A percentile compares a stretch with the other conserved stretches of the same genome.
Conservation (phyloP, 805 yeast species). For the Starmera amethionina region DNA sequence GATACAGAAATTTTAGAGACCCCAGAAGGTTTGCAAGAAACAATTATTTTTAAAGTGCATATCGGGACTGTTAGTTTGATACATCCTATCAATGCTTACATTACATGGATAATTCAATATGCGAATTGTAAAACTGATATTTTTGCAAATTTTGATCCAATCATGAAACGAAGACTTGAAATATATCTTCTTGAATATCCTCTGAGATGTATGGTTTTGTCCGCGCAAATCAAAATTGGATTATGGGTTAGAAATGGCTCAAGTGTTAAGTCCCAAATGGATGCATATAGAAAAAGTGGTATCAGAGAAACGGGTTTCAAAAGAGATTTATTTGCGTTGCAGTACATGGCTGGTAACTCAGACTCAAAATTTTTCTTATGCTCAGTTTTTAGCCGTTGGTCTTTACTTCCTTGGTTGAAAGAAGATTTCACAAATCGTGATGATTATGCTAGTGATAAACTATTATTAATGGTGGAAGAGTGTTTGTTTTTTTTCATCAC, state of each 20-base stretch:
- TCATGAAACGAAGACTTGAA: conserved; percentile 7
- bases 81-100: conserved; percentile 70
- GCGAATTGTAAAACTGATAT: conserved; percentile 15
- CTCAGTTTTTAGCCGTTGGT: conserved; percentile 64
- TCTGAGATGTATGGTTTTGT: conserved; percentile 60
- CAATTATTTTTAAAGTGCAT: conserved; percentile 33
- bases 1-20: conserved; percentile 10
- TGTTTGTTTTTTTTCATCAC: conserved; percentile 59
- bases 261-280: conserved; percentile 68
- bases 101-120: conserved; percentile 62
- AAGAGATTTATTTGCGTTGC: conserved; percentile 69
- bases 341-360: conserved; percentile 44
- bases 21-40: conserved; percentile 13
- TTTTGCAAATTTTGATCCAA: conserved; percentile 4
- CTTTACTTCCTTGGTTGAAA: conserved; percentile 42
- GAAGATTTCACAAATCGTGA: conserved; percentile 30
- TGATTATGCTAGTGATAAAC: conserved; percentile 33
- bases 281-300: conserved; percentile 68
- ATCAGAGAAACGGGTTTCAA: conserved; percentile 75
- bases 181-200: conserved; percentile 56
- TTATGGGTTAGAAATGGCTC: conserved; percentile 93
- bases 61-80: conserved; percentile 52
- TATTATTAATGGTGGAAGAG: conserved; percentile 70
- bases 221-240: conserved; percentile 81
- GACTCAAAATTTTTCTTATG: conserved; percentile 48